phyloP scores from a whole-genome alignment of 2,329 filamentous ascomycete species.

The Fusarium nygamai region DNA sequence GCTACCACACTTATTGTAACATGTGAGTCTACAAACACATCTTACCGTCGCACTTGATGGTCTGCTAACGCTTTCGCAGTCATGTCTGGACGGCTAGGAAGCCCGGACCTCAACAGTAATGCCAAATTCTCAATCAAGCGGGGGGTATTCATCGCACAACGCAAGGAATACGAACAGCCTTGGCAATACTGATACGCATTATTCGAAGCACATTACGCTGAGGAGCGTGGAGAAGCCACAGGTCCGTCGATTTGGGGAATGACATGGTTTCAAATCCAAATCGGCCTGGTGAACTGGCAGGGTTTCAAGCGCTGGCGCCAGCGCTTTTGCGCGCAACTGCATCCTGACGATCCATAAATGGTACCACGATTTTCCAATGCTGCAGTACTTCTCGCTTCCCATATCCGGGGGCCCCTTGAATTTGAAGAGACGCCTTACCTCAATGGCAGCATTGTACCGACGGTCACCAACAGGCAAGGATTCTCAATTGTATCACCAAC shows the following conservation, averaged over 20 bases:
- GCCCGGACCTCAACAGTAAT: slow-evolving; percentile 39
- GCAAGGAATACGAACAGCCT: not conserved
- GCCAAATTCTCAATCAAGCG: not conserved
- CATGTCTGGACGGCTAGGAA: slow-evolving; percentile 44
- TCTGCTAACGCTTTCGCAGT: slow-evolving; percentile 20
- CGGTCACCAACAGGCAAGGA: slow-evolving; percentile 25
- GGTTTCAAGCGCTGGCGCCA: slow-evolving; percentile 4
- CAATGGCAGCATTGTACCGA: slow-evolving; percentile 25
- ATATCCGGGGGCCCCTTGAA: slow-evolving; percentile 15
- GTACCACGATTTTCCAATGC: slow-evolving; percentile 25
- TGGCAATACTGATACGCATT: not conserved
- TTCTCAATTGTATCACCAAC: slow-evolving; percentile 34
- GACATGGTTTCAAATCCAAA: not conserved
- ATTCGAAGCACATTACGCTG: not conserved
- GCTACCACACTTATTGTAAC: slow-evolving; percentile 77
- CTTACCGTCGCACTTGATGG: not conserved
- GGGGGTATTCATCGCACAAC: not conserved
- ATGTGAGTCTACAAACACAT: slow-evolving; percentile 68
- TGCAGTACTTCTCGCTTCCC: slow-evolving; percentile 22
- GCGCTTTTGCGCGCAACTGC: slow-evolving; percentile 8
- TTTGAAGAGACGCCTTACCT: slow-evolving; percentile 30
- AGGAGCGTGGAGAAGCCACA: not conserved
- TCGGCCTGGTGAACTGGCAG: slow-evolving; percentile 2
- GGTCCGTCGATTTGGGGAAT: not conserved
- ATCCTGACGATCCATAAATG: slow-evolving; percentile 27